Base-by-base conservation (phyloP, 805 yeast species). In the Suhomyces canberraensis region DNA sequence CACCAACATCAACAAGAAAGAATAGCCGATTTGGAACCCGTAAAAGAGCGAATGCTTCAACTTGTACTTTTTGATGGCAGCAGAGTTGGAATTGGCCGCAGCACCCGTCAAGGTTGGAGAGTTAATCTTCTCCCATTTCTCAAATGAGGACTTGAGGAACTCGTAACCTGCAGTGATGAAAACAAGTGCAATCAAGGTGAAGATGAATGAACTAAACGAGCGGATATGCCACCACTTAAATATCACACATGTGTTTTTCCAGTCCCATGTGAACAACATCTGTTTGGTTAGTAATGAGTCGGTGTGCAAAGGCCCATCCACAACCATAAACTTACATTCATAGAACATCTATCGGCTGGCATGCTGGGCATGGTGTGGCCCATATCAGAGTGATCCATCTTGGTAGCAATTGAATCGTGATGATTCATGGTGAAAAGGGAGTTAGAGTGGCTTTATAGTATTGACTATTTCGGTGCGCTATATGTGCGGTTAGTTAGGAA, bases 251-350 rank as follows among this genome's bases (percentile, higher is more conserved):
- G 84, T 70, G 53, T 85, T 75, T 35, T 73, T 63, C 62, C 84
- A 81, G 43, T 79, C 78, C 90, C 93, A 86, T 4, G 89, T 84
- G 54, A 86, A 82, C 6, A 82, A 49, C 93, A 84, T 86, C 42
- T 68, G 48, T 60, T 19, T 8, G 17, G 35, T 11, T 7, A 25
- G 16, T 8, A 8, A 25, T 25, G 28, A 25, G 16, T n/a, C 13
- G 16, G 15, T 7, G 25, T n/a, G n/a, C n/a, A n/a, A n/a, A n/a
- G n/a, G n/a, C 7, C 22, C 22, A 20, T 7, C 8, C 9, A 20
- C 22, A 20, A 7, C 7, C 8, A 20, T 9, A n/a, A 9, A 61
- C 71, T 25, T 56, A 64, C 71, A 53, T 74, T 71, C 81, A 75
- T 77, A n/a, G 73, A 68, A 46, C 82, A 77, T 61, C 57, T 64